phyloP scores from a whole-genome alignment of 2,329 filamentous ascomycete species.

The Seiridium cupressi region DNA sequence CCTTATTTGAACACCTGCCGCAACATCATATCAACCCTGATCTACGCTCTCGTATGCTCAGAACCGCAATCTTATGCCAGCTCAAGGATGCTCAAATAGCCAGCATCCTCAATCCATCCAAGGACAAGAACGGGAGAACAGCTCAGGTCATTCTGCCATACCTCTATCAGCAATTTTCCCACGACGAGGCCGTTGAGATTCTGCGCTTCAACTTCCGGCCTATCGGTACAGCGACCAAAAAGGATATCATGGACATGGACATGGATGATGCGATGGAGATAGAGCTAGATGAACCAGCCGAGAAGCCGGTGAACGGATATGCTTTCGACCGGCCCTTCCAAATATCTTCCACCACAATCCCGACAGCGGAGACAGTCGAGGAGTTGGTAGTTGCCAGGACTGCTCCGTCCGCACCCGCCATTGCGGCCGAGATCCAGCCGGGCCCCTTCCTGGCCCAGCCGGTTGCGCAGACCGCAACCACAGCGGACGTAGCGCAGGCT shows the following conservation, averaged over 20 bases:
- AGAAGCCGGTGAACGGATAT: conserved; percentile 18
- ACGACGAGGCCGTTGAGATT: conserved; percentile 67
- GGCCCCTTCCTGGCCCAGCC: conserved; percentile 22
- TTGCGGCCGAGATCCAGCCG: conserved; percentile 12
- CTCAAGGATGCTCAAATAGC: conserved; percentile 74
- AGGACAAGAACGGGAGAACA: conserved; percentile 60
- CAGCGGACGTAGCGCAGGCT: conserved; percentile 9
- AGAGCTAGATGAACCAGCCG: conserved; percentile 20
- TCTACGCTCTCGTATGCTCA: conserved; percentile 73
- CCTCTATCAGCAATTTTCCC: conserved; percentile 63
- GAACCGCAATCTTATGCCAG: conserved; percentile 71
- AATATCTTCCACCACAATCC: conserved; percentile 6
- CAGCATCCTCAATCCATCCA: conserved; percentile 76
- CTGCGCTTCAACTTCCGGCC: conserved; percentile 59
- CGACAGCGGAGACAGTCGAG: background rate
- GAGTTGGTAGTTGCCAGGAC: background rate
- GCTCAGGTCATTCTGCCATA: conserved; percentile 79
- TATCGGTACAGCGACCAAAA: conserved; percentile 22
- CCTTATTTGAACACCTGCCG: conserved; percentile 61
- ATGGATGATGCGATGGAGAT: conserved; percentile 35
- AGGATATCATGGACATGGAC: conserved; percentile 33
- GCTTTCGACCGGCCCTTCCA: conserved; percentile 21
- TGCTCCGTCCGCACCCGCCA: conserved; percentile 9
- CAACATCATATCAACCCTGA: conserved; percentile 68
- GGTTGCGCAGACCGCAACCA: conserved; percentile 20